These are phyloP conservation scores for Nothomitra cinnamomea DNA, from an alignment of 2,329 filamentous ascomycete genomes.

Conservation along the genomic window DNA sequence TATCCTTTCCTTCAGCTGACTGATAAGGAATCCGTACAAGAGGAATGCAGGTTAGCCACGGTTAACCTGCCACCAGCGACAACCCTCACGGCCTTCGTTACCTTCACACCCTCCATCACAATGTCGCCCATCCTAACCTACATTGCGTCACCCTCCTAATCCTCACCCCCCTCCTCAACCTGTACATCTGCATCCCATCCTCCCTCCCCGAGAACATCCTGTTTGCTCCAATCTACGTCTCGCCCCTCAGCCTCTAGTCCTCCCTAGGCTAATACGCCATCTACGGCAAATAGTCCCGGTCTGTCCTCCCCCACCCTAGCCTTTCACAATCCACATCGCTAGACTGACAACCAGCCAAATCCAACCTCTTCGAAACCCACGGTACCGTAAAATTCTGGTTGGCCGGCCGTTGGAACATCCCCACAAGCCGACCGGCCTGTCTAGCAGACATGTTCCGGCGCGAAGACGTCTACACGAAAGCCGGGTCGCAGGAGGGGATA, in stretches of 20 bases:
- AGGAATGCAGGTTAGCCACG: not conserved
- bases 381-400: constrained; percentile 8
- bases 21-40: not conserved
- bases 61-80: not conserved
- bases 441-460: constrained; percentile 15
- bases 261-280: not conserved
- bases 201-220: constrained; percentile 4
- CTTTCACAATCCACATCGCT: not conserved
- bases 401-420: constrained; percentile 5
- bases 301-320: not conserved
- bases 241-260: not conserved
- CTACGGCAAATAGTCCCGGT: not conserved
- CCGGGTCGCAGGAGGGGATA: constrained; percentile 19
- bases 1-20: not conserved
- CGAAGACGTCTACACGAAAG: constrained; percentile 18
- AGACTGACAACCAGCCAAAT: not conserved
- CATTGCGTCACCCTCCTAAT: not conserved
- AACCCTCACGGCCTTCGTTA: not conserved
- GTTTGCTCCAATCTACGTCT: constrained; percentile 3
- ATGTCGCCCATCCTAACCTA: not conserved
- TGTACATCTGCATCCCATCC: not conserved
- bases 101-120: not conserved
- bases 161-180: not conserved
- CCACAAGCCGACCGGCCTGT: constrained; percentile 3
- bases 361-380: constrained; percentile 1